Evolutionary conservation across 345 rosid species (phyloP), one percentile per base, ranked within the genome.

Genomic region (rapeseed (Brassica napus)): DNA sequence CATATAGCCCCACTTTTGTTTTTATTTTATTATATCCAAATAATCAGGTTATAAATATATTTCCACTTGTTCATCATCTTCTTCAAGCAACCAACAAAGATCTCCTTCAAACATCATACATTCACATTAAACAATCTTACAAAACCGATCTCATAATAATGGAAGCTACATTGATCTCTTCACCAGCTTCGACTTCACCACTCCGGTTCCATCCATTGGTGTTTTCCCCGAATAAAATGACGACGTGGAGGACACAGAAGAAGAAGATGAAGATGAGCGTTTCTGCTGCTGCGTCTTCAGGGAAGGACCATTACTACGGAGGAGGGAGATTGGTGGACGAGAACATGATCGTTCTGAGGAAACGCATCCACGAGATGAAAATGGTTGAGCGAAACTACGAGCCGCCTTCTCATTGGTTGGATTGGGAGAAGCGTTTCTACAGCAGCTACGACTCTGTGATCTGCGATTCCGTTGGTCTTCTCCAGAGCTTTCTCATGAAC

Each of bases 351-450:
- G 86, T 88, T 12, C 85, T 88, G 0, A 75, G 94, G 74, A 87
- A 83, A 66, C 83, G 90, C 1, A 87, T 90, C 37, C 90, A 83
- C 42, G 90, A 87, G 82, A 81, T 77, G 86, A 87, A 90, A 86
- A 83, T 84, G 92, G 75, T 68, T 7, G 94, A 92, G 87, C 77
- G 88, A 65, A 88, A 86, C 79, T 85, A 89, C 66, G 89, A 90
- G 85, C 89, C 93, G 6, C 91, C 93, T 3, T 55, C 81, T 14
- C 79, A 87, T 5, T 89, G 97, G 97, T 83, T 85, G 87, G 86
- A 83, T 2, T 92, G 93, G 93, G 93, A 92, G 87, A 89, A 90
- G 42, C 89, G 82, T 12, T 87, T 64, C 28, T 89, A 82, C 42
- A 71, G 75, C 11, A 69, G 68, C 62, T 92, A 89, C 54, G 86